phyloP scores from a whole-genome alignment of 768 basidiomycete genomes.

The Boletus coccyginus region DNA sequence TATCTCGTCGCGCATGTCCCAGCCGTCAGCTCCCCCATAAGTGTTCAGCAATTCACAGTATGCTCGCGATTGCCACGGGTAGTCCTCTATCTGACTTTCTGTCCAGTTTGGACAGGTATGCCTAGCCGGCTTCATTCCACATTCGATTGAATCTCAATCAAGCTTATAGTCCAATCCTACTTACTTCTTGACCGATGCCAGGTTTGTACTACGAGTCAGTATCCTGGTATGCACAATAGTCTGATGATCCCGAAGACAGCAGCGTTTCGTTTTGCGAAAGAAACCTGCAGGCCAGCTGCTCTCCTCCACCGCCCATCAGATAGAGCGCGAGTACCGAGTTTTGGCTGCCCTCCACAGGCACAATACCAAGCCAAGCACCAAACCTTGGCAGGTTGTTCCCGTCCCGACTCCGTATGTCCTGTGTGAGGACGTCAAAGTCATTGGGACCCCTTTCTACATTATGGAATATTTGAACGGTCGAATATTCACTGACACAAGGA shows the following conservation, averaged over 20 bases:
- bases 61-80: slow-evolving; percentile 16
- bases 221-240: not conserved
- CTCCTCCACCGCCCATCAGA: slow-evolving; percentile 89
- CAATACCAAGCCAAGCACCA: slow-evolving; percentile 55
- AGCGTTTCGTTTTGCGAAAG: slow-evolving; percentile 83
- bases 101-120: slow-evolving; percentile 83
- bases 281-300: slow-evolving; percentile 88
- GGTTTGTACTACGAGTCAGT: slow-evolving; percentile 38
- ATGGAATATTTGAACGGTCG: slow-evolving; percentile 96
- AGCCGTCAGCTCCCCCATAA: slow-evolving; percentile 59
- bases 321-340: slow-evolving; percentile 90
- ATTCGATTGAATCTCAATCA: slow-evolving; percentile 1
- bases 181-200: slow-evolving; percentile 83
- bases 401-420: slow-evolving; percentile 82
- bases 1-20: slow-evolving; percentile 62
- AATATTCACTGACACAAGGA: slow-evolving; percentile 83
- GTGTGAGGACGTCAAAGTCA: slow-evolving; percentile 72
- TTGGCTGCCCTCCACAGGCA: slow-evolving; percentile 73
- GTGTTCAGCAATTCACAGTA: slow-evolving; percentile 92
- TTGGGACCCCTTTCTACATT: slow-evolving; percentile 92
- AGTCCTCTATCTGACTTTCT: not conserved
- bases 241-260: slow-evolving; percentile 35
- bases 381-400: slow-evolving; percentile 58
- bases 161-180: slow-evolving; percentile 84
- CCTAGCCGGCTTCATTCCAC: not conserved